Evolutionary conservation across 1,139 yeast species (phyloP), one percentile per base, ranked within the genome.

Genomic region (Blastobotrys raffinosifermentans): DNA sequence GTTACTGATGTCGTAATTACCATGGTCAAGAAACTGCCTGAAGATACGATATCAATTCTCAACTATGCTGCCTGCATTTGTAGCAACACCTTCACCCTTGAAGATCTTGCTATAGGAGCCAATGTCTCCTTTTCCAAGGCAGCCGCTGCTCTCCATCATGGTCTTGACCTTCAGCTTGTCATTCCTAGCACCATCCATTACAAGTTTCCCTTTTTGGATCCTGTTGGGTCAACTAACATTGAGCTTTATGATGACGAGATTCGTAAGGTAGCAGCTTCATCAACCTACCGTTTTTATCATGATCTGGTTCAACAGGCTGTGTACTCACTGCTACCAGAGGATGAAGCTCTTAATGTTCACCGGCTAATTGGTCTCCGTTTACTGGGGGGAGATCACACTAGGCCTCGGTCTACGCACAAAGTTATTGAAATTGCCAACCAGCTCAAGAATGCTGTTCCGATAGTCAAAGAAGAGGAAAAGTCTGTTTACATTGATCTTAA

Each of bases 171-270:
- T 10, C 58, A 60, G 25, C 37, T 72, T 1, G 48, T 74, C 5
- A 47, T 54, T 1, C 74, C 77, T 1, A 57, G 65, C 8, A 66
- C 69, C 16, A 57, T 70, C 1, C 67, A 64, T 44, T 72, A 73
- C 50, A 73, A 73, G 45, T 58, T 72, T 21, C 77, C 79, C 4
- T 70, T 72, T 44, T 68, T 69, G 25, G 57, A 66, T 15, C 53
- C 61, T 1, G 52, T 54, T 2, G 59, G 58, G 1, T 59, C 63
- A 26, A 67, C 72, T 0, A 66, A 72, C 19, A 46, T 50, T 35
- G 63, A 63, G 2, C 40, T 73, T n/a, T 50, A 60, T 3, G 66
- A 65, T 14, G 51, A 59, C 1, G 62, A 61, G 31, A 54, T 70
- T 6, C 55, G 65, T 48, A 61, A 61, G 15, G 56, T 73, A 27